Percentiles rank a stretch among this genome's conserved stretches.
Evolutionary conservation across 257 asterid species (phyloP).

Genomic region (Gynochthodes officinalis): DNA sequence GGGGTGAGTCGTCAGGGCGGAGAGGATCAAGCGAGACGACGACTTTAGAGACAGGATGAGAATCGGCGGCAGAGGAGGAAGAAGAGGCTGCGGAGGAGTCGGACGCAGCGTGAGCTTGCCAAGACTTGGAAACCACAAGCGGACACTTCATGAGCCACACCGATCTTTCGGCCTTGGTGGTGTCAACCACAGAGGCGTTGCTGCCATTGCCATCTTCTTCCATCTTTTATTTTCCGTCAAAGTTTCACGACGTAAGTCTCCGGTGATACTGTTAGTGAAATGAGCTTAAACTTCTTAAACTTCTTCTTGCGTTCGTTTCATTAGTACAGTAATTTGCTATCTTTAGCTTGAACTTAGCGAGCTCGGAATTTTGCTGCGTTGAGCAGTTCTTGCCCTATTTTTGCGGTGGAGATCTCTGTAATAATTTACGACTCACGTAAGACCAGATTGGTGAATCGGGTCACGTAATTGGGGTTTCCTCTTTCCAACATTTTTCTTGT

Average conservation of each 20-base stretch:
- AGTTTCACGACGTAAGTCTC: background rate
- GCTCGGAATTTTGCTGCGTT: background rate
- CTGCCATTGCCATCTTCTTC: slow-evolving; percentile 37
- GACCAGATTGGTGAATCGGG: slow-evolving; percentile 5
- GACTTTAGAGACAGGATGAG: slow-evolving; percentile 68
- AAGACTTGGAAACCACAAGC: slow-evolving; percentile 70
- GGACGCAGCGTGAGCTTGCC: slow-evolving; percentile 73
- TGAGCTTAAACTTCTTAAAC: too few species aligned
- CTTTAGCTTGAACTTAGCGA: too few species aligned
- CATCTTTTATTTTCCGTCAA: slow-evolving; percentile 29
- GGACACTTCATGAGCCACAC: slow-evolving; percentile 97
- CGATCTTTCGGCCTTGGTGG: slow-evolving; percentile 56
- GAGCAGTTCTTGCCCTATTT: slow-evolving; percentile 1
- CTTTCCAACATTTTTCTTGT: background rate
- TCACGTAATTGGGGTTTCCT: background rate
- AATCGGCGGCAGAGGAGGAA: slow-evolving; percentile 35
- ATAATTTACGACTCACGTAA: background rate
- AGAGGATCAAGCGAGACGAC: slow-evolving; percentile 82
- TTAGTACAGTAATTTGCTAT: too few species aligned
- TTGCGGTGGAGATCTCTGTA: slow-evolving; percentile 4
- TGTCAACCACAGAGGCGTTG: slow-evolving; percentile 37
- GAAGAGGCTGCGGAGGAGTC: slow-evolving; percentile 30
- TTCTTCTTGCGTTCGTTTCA: too few species aligned
- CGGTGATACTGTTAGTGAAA: background rate
- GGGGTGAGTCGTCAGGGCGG: slow-evolving; percentile 49